Conservation (phyloP, 129 eudicot genomes). For the Escallonia rubra region DNA sequence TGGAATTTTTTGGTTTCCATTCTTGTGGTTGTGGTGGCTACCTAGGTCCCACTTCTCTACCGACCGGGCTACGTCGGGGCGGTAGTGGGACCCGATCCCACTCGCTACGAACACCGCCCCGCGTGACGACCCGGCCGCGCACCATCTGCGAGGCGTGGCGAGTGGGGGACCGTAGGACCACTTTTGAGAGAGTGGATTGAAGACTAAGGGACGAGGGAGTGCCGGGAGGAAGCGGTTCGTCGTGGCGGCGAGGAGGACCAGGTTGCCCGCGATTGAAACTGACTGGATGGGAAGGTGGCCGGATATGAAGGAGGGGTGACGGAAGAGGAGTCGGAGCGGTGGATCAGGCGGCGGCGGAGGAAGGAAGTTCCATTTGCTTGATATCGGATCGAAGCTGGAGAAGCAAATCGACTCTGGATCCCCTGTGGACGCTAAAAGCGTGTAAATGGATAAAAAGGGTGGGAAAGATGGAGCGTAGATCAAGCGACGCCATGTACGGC, state of each 20-base stretch:
- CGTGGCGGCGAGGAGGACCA: slow-evolving; percentile 64
- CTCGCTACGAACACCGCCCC: slow-evolving; percentile 59
- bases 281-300: slow-evolving; percentile 65
- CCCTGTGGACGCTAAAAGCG: slow-evolving; percentile 31
- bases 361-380: slow-evolving; percentile 39
- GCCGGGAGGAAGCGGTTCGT: slow-evolving; percentile 51
- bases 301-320: slow-evolving; percentile 73
- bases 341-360: slow-evolving; percentile 37
- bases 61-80: slow-evolving; percentile 47
- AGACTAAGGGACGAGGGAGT: slow-evolving; percentile 49
- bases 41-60: slow-evolving; percentile 62
- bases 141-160: slow-evolving; percentile 67
- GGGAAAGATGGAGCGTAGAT: slow-evolving; percentile 49
- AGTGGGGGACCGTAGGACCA: slow-evolving; percentile 67
- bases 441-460: slow-evolving; percentile 49
- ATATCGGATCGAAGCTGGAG: slow-evolving; percentile 56
- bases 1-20: background rate
- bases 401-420: slow-evolving; percentile 21
- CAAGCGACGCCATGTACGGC: slow-evolving; percentile 65
- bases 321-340: slow-evolving; percentile 40
- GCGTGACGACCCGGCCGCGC: slow-evolving; percentile 42
- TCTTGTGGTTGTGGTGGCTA: background rate
- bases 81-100: slow-evolving; percentile 66
- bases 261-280: slow-evolving; percentile 32
- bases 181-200: slow-evolving; percentile 32